These are phyloP conservation scores for Aureobasidium sp. DNA, from an alignment of 2,329 filamentous ascomycete genomes.

Conservation along the genomic window DNA sequence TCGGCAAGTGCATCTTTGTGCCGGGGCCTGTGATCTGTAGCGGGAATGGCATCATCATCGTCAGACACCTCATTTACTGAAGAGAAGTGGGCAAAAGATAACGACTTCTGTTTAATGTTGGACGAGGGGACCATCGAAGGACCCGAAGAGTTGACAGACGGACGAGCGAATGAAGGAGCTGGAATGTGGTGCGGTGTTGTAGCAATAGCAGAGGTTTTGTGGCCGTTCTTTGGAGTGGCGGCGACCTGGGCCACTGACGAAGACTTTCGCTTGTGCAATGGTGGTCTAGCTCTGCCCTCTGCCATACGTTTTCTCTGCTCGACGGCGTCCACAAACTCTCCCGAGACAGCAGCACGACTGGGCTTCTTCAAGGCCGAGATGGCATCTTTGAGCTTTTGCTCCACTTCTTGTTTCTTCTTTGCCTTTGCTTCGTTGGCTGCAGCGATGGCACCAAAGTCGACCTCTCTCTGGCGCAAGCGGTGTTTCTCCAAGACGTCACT, in stretches of 20 bases:
- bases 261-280: slow-evolving; percentile 29
- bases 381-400: slow-evolving; percentile 77
- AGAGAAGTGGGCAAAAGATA: slow-evolving; percentile 24
- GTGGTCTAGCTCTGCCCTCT: slow-evolving; percentile 32
- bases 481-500: slow-evolving; percentile 29
- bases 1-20: slow-evolving; percentile 26
- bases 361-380: slow-evolving; percentile 80
- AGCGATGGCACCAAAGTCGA: slow-evolving; percentile 60
- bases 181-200: slow-evolving; percentile 31
- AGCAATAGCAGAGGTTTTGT: slow-evolving; percentile 35
- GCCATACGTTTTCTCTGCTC: slow-evolving; percentile 59
- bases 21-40: slow-evolving; percentile 1
- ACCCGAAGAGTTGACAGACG: slow-evolving; percentile 27
- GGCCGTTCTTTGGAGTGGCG: slow-evolving; percentile 45
- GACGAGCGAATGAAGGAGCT: slow-evolving; percentile 26
- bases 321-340: slow-evolving; percentile 71
- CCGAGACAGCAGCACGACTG: slow-evolving; percentile 75
- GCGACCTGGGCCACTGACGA: slow-evolving; percentile 39
- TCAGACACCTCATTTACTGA: slow-evolving; percentile 20
- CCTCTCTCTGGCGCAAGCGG: slow-evolving; percentile 53
- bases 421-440: slow-evolving; percentile 63
- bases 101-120: slow-evolving; percentile 33
- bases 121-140: slow-evolving; percentile 46
- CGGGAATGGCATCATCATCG: slow-evolving; percentile 24
- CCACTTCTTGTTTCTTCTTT: slow-evolving; percentile 71